A percentile compares a stretch with the other conserved stretches of the same genome.
These are phyloP conservation scores for Castanospermum australe DNA, from an alignment of 306 rosid species.

Conservation along the genomic window DNA sequence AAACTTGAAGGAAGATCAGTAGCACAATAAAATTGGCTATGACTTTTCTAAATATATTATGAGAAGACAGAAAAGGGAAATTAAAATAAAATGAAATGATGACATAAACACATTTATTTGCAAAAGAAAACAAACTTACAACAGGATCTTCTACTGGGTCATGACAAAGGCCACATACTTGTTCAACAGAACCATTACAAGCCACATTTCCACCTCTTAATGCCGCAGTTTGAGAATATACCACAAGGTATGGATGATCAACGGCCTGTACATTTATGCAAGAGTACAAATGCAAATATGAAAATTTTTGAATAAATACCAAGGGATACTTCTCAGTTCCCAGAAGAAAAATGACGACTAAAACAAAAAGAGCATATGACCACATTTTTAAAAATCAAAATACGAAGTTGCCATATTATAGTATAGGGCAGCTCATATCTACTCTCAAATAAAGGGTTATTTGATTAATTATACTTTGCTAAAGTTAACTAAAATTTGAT, in stretches of 20 bases:
- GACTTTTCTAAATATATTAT: not conserved
- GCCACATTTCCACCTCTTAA: slow-evolving; percentile 40
- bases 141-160: slow-evolving; percentile 70
- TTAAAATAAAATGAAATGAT: not conserved
- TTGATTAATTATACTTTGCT: not conserved
- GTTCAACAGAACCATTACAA: slow-evolving; percentile 38
- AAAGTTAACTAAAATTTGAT: not conserved
- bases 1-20: no score
- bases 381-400: not conserved
- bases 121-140: slow-evolving; percentile 45
- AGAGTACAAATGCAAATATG: not conserved
- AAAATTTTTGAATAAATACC: not conserved
- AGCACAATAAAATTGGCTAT: not conserved
- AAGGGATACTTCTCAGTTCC: not conserved
- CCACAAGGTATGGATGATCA: slow-evolving; percentile 90
- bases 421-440: not conserved
- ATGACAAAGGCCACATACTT: slow-evolving; percentile 76
- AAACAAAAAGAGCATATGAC: not conserved
- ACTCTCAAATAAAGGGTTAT: not conserved
- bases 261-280: slow-evolving; percentile 59
- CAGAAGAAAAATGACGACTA: not conserved
- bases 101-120: not conserved
- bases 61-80: not conserved
- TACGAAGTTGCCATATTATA: not conserved
- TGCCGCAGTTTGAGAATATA: slow-evolving; percentile 69